Evolutionary conservation across 495 filamentous ascomycete species (phyloP).

Genomic region (Penicillium crystallinum): DNA sequence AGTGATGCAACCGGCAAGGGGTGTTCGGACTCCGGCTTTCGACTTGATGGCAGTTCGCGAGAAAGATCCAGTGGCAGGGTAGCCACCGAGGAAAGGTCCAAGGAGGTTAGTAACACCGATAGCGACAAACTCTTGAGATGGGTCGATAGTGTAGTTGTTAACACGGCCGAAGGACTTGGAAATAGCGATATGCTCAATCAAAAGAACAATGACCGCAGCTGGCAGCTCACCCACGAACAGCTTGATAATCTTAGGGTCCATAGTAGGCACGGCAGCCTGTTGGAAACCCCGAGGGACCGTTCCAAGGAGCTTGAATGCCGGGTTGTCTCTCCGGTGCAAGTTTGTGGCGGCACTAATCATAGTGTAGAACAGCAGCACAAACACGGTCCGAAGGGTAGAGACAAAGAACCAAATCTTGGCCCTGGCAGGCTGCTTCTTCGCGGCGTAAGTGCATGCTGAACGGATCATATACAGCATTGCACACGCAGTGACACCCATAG

Average conservation of each 20-base stretch:
- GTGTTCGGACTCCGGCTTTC: conserved; percentile 92
- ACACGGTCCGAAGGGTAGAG: conserved; percentile 82
- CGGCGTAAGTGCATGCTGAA: conserved; percentile 57
- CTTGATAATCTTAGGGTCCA: conserved; percentile 59
- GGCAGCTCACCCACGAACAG: conserved; percentile 63
- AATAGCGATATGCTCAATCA: conserved; percentile 97
- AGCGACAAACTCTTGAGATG: conserved; percentile 92
- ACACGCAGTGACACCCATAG: conserved; percentile 83
- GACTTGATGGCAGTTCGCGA: conserved; percentile 97
- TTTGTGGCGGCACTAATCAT: conserved; percentile 87
- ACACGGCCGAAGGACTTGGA: conserved; percentile 95
- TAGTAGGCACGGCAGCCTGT: conserved; percentile 67
- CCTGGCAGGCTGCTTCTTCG: conserved; percentile 62
- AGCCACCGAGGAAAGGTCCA: conserved; percentile 89
- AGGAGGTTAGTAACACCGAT: conserved; percentile 91
- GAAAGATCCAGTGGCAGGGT: conserved; percentile 95
- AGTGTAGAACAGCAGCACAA: conserved; percentile 90
- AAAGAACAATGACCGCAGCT: conserved; percentile 80
- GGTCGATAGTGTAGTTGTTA: conserved; percentile 98
- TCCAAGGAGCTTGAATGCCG: conserved; percentile 62
- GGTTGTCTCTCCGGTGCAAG: conserved; percentile 44
- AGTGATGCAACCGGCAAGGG: conserved; percentile 88
- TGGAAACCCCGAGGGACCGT: conserved; percentile 80
- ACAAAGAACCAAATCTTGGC: conserved; percentile 82
- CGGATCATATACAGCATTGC: conserved; percentile 80